phyloP scores from a whole-genome alignment of 2,329 filamentous ascomycete genomes.

The Cyphellophora europaea region DNA sequence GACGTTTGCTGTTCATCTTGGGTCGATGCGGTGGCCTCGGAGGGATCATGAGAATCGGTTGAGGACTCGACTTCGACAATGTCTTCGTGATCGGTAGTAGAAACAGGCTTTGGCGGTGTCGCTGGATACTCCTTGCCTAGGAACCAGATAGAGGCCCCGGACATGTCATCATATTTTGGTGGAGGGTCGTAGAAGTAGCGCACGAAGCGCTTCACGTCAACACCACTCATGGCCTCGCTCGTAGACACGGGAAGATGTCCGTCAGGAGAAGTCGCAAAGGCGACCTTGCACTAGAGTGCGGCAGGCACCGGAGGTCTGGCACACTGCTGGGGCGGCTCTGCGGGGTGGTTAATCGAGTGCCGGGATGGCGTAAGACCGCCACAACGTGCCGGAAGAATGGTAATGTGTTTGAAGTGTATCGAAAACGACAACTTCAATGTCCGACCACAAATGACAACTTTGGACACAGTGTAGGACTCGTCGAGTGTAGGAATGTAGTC shows the following conservation, averaged over 20 bases:
- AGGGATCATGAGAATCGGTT: constrained; percentile 17
- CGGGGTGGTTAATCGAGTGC: too few relatives aligned
- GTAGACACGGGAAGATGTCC: constrained; percentile 15
- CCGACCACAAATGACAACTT: too few relatives aligned
- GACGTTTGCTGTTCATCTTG: constrained; percentile 7
- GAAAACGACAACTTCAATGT: too few relatives aligned
- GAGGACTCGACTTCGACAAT: constrained; percentile 21
- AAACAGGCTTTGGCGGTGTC: constrained; percentile 17
- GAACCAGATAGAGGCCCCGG: constrained; percentile 72
- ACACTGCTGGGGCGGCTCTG: too few relatives aligned
- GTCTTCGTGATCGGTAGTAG: constrained; percentile 19
- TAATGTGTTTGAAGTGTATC: too few relatives aligned
- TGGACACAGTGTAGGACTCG: too few relatives aligned
- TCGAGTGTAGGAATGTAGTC: too few relatives aligned
- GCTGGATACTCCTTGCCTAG: constrained; percentile 52
- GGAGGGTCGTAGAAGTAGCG: constrained; percentile 90
- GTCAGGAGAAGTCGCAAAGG: too few relatives aligned
- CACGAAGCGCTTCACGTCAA: constrained; percentile 74
- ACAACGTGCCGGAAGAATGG: too few relatives aligned
- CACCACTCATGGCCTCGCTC: constrained; percentile 46
- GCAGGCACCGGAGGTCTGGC: too few relatives aligned
- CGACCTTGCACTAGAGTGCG: too few relatives aligned
- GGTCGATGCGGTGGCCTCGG: constrained; percentile 13
- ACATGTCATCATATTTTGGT: constrained; percentile 64
- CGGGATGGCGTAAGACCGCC: too few relatives aligned